Base-by-base conservation (phyloP, 192 early-diverging fungal genomes). In the Coemansia sp. region DNA sequence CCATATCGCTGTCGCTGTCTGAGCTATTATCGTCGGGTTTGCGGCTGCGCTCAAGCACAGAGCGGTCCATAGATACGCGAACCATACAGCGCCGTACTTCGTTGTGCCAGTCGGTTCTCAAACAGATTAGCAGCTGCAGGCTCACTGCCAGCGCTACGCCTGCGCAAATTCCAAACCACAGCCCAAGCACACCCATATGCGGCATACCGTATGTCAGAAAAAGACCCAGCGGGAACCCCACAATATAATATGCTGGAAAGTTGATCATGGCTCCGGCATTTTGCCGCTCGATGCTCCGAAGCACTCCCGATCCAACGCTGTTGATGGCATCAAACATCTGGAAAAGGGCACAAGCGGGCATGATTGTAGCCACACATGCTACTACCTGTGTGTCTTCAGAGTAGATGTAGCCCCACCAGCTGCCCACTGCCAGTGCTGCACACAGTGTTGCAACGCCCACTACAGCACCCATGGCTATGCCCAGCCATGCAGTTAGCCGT, bases 311-410 rank as follows among this genome's bases (percentile, higher is more conserved):
- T 14, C 81, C 81, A 13, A 88, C 78, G 54, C 77, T 81, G 33
- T 84, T 83, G 4, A 85, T 50, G 3, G 81, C 81, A 63, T 91
- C 88, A 5, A 60, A 20, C 55, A 73, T 61, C 60, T 92, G 90
- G 70, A 86, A 91, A 26, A 86, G 20, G 0, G 91, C 91, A 20
- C 80, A 87, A n/a, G 91, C 60, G 0, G 94, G 94, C 68, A 96
- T 71, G 10, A 94, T 79, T 42, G 50, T 59, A 1, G 90, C 86
- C 2, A 94, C 89, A 6, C 88, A 64, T 8, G 51, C 62, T 46
- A 91, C 73, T 12, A 98, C 88, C 0, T 80, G 80, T 0, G 61
- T 54, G 61, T 94, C 88, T 36, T 81, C 61, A 16, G 86, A 88
- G 61, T 88, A 89, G 28, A 89, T 37, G 16, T 38, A 56, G 6